These are phyloP conservation scores for Ophiostoma quercus DNA, from an alignment of 2,329 filamentous ascomycete species.

Conservation along the genomic window DNA sequence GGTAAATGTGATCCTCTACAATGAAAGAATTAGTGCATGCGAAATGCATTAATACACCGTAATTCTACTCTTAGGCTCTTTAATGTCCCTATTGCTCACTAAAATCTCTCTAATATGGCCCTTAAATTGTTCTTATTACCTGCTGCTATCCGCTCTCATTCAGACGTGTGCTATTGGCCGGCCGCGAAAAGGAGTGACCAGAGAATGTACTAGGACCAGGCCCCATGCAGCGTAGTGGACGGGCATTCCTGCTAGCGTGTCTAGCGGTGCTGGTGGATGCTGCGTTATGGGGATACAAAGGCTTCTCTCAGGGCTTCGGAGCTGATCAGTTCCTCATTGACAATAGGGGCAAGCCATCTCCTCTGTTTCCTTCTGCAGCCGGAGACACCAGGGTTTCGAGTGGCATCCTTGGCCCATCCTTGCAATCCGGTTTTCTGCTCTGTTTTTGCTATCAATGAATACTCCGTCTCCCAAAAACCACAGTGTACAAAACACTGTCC, in stretches of 20 bases:
- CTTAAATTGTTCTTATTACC: background rate
- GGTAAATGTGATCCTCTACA: background rate
- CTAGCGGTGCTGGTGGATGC: background rate
- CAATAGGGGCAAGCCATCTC: background rate
- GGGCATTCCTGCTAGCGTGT: conserved; percentile 1
- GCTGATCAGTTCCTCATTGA: background rate
- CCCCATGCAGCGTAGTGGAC: background rate
- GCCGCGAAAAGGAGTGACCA: background rate
- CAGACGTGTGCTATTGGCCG: background rate
- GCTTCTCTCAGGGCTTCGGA: background rate
- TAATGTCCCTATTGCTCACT: background rate
- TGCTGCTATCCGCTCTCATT: background rate
- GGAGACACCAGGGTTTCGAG: conserved; percentile 6
- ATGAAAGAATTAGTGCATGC: too few relatives aligned
- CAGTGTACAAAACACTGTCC: background rate
- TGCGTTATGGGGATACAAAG: conserved; percentile 1
- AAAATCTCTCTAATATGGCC: background rate
- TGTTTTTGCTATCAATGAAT: background rate
- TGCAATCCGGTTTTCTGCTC: background rate
- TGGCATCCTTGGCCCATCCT: background rate
- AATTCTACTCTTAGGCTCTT: background rate
- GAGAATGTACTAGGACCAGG: background rate
- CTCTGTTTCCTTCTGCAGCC: background rate
- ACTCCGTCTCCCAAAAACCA: background rate
- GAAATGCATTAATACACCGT: background rate